These are phyloP conservation scores for Rubia occidens DNA, from an alignment of 305 asterid genomes.

Conservation along the genomic window DNA sequence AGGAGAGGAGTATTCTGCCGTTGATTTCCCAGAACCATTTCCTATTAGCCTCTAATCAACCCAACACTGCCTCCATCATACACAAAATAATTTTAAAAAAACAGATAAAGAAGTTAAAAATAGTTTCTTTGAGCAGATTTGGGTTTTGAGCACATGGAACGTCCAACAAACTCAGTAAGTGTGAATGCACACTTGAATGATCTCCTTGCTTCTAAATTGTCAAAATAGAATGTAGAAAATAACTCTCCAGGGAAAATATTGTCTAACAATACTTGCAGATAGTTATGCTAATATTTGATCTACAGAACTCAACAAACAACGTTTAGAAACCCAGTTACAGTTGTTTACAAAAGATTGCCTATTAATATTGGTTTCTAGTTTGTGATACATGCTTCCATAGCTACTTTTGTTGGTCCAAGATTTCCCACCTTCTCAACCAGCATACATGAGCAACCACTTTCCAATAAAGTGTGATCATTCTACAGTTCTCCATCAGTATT, in stretches of 20 bases:
- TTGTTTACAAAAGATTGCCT: too few species aligned
- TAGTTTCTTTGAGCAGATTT: too few species aligned
- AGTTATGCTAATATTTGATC: not conserved
- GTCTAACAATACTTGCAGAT: too few species aligned
- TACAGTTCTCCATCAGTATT: not conserved
- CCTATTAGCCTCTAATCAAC: not conserved
- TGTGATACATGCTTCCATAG: not conserved
- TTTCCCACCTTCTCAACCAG: not conserved
- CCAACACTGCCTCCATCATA: not conserved
- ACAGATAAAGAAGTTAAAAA: not conserved
- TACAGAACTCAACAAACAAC: not conserved
- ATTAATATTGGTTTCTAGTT: not conserved
- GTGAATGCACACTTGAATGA: not conserved
- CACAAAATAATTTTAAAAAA: too few species aligned
- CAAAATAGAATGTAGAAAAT: not conserved
- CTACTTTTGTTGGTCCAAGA: not conserved
- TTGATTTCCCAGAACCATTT: not conserved
- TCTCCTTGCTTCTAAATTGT: not conserved
- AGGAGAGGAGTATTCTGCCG: not conserved
- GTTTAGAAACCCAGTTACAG: not conserved
- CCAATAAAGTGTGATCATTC: not conserved
- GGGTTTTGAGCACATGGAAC: not conserved
- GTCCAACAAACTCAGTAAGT: not conserved
- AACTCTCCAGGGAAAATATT: too few species aligned
- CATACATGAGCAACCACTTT: not conserved